Evolutionary conservation across 208 protist species (phyloP), one percentile per base, ranked within the genome.

Genomic region (Trypanosoma rangeli): DNA sequence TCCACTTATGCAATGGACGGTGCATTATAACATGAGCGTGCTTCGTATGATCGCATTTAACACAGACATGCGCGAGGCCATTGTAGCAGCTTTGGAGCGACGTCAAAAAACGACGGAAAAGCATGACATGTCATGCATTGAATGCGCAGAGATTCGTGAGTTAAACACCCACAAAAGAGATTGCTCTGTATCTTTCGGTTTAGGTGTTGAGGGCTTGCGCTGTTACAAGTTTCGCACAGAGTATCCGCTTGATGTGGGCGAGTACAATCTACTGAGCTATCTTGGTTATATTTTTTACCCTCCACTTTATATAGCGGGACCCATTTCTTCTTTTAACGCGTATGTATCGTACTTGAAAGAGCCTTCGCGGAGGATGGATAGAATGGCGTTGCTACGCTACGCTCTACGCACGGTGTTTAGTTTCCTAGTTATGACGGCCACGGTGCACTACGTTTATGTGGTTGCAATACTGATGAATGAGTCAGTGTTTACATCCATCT

Each of bases 291-390:
- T 95, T 16, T 82, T 94, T 64, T 98, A 97, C 77, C 65, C 84
- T 5, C 95, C 95, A 58, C 79, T 97, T 15, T 98, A 94, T 66
- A 82, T 97, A 54, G 90, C 82, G 3, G 96, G 96, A 3, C 96
- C 96, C 12, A 94, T 98, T 64, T 84, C 78, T 28, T 85, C 90
- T 22, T 98, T 90, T 74, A 95, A 96, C 68, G 90, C 89, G 12
- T 98, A 94, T 62, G 74, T 91, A 33, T 89, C 85, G 1, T 80
- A 97, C 62, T 68, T 90, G 29, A 69, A 80, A 10, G 46, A 72
- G 31, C 74, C 75, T 26, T 83, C 82, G 49, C 58, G 63, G 12
- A 60, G 71, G 15, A 71, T 86, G 10, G 39, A 70, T 13, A 16
- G 56, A 0, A 20, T 26, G 16, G 18, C 57, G 5, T 42, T 85